Base-by-base conservation (phyloP, 139 green algal genomes). In the Coelastrella sp. region DNA sequence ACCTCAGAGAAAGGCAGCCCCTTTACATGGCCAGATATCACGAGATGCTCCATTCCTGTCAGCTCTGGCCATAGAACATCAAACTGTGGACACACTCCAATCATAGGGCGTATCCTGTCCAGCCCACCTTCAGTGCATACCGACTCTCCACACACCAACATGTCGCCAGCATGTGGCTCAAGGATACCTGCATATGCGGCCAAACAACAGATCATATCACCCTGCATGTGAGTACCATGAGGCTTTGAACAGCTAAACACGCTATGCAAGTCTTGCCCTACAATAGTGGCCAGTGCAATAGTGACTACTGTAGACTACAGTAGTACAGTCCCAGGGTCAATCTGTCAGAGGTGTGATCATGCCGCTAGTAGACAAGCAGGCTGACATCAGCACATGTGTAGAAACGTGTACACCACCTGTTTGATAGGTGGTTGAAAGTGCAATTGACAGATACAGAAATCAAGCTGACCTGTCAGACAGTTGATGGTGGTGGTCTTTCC, bases 31-130 rank as follows among this genome's bases (percentile, higher is more conserved):
- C 91, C 95, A 80, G 96, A 98, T 37, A 99, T 90, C 37, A 89
- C 34, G 38, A 99, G 88, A 91, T 99, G 97, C 91, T 99, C 97
- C 0, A 79, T 60, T 7, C 96, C 96, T 5, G 92, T 97, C 13
- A 99, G 92, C 79, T 94, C 91, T 41, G 87, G 83, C 97, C 97
- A 99, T 35, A 98, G 94, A 40, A 99, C 92, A 79, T 99, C 96
- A 86, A 99, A 99, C 89, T 99, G 96, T 5, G 95, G 96, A 85
- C 96, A 99, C 43, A 99, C 92, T 8, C 92, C 94, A 92, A 90
- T 92, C 23, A 89, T 53, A 27, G 69, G 37, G 0, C 88, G 59
- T 8, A 80, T 85, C 2, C 69, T 59, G 6, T 84, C 71, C 53
- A 91, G 81, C 11, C 90, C 86, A 2, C 27, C 80, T 2, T 89